Conservation (phyloP, 2,329 filamentous ascomycete species). For the Diaporthe longicolla region DNA sequence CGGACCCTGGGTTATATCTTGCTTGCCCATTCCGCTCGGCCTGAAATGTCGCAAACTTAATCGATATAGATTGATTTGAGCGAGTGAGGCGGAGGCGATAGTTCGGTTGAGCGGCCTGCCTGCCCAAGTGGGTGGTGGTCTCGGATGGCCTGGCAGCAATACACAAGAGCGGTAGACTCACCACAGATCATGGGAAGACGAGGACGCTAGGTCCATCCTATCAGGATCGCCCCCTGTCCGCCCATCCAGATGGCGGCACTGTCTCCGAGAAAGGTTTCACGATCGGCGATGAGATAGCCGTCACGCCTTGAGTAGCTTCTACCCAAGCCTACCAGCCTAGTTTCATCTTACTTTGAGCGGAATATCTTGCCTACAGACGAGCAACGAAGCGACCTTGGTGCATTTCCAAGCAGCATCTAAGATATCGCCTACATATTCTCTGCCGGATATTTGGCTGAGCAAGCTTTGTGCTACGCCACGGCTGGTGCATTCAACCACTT, state of each 20-base stretch:
- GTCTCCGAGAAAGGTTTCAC: slow-evolving; percentile 9
- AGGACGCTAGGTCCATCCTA: slow-evolving; percentile 27
- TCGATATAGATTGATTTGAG: too few species aligned
- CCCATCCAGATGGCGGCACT: slow-evolving; percentile 37
- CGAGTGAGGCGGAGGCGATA: too few species aligned
- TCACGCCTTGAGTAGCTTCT: neutral
- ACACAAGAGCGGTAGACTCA: too few species aligned
- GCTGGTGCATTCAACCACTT: slow-evolving; percentile 68
- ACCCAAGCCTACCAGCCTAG: slow-evolving; percentile 42
- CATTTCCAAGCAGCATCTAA: slow-evolving; percentile 61
- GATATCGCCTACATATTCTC: slow-evolving; percentile 62
- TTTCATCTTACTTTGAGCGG: slow-evolving; percentile 36
- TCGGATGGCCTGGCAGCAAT: too few species aligned
- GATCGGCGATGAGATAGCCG: slow-evolving; percentile 5
- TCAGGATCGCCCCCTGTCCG: slow-evolving; percentile 31
- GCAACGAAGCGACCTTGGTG: slow-evolving; percentile 60
- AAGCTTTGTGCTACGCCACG: slow-evolving; percentile 67
- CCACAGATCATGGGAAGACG: slow-evolving; percentile 31
- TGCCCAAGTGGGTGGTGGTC: too few species aligned
- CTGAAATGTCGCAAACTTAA: too few species aligned
- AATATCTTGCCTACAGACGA: slow-evolving; percentile 61
- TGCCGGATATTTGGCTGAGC: slow-evolving; percentile 65
- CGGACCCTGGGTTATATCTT: too few species aligned
- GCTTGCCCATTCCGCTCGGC: too few species aligned
- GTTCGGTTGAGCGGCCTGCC: too few species aligned